phyloP scores from a whole-genome alignment of 441 rosid species.

The California macrophylla region DNA sequence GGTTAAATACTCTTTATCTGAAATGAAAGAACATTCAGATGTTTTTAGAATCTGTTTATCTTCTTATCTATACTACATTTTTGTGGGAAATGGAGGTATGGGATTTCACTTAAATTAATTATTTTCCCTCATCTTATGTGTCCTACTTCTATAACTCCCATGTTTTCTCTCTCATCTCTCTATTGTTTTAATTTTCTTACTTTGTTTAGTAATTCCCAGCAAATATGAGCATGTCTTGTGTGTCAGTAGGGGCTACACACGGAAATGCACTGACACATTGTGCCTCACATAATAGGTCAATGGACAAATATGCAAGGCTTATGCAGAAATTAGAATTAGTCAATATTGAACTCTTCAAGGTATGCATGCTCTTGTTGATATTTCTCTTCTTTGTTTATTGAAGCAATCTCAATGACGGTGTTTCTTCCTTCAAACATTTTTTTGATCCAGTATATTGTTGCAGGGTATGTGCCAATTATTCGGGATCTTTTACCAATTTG shows the following conservation, averaged over 20 bases:
- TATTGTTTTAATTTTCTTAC: not conserved
- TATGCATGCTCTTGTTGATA: constrained; percentile 23
- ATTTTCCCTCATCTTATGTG: not conserved
- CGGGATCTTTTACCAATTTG: constrained; percentile 65
- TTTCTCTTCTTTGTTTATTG: constrained; percentile 12
- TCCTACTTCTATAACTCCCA: not conserved
- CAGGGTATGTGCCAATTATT: constrained; percentile 98
- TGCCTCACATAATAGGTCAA: constrained; percentile 45
- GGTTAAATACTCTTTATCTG: constrained; percentile 35
- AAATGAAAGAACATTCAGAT: constrained; percentile 7
- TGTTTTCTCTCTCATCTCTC: not conserved
- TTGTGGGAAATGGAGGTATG: not conserved
- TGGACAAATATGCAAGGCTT: constrained; percentile 97
- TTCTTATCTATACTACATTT: not conserved
- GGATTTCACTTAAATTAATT: not conserved
- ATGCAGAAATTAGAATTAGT: constrained; percentile 95
- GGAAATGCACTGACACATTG: constrained; percentile 18
- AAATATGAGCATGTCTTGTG: not conserved
- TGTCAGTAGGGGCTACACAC: not conserved
- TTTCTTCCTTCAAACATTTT: constrained; percentile 30
- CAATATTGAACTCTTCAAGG: constrained; percentile 91
- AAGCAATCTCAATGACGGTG: constrained; percentile 15
- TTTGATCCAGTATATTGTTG: constrained; percentile 49
- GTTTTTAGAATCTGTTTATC: constrained; percentile 2
- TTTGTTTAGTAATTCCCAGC: not conserved